Evolutionary conservation across 139 green algal genomes (phyloP).

Genomic region (Micromonas commoda): DNA sequence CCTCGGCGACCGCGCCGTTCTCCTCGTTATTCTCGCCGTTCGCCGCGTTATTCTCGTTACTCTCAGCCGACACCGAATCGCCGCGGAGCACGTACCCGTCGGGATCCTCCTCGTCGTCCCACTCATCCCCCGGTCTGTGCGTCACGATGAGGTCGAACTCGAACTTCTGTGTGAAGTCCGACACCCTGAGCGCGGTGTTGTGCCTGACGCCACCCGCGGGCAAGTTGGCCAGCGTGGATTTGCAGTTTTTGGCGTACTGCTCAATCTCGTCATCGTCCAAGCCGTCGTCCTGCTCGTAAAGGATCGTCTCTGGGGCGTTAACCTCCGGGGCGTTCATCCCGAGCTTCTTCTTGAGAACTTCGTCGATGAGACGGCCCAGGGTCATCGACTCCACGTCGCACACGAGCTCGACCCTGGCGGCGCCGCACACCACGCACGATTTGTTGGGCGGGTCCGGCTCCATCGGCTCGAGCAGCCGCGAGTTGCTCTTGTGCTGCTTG

Average conservation of each 20-base stretch:
- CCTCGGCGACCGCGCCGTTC: not conserved
- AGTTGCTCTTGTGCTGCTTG: slow-evolving; percentile 39
- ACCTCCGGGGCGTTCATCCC: slow-evolving; percentile 48
- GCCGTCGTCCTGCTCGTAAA: slow-evolving; percentile 78
- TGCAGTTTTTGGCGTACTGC: slow-evolving; percentile 25
- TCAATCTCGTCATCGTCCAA: slow-evolving; percentile 78
- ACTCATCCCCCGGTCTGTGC: slow-evolving; percentile 48
- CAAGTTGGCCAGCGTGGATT: slow-evolving; percentile 49
- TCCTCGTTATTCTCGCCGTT: not conserved
- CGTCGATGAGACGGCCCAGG: slow-evolving; percentile 9
- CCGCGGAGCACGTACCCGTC: slow-evolving; percentile 55
- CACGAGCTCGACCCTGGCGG: slow-evolving; percentile 35
- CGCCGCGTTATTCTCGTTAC: not conserved
- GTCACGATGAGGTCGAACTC: slow-evolving; percentile 55
- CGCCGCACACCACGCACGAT: slow-evolving; percentile 71
- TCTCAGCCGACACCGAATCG: not conserved
- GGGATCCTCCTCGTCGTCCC: slow-evolving; percentile 50
- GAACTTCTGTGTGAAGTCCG: slow-evolving; percentile 68
- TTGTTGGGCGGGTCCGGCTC: slow-evolving; percentile 41
- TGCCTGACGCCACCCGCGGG: slow-evolving; percentile 61
- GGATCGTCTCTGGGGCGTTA: slow-evolving; percentile 44
- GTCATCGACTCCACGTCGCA: slow-evolving; percentile 30
- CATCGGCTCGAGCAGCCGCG: slow-evolving; percentile 36
- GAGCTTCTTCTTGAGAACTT: slow-evolving; percentile 66
- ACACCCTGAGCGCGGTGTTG: slow-evolving; percentile 54